Evolutionary conservation across 179 eudicot genomes (phyloP).

Genomic region (Beta macrorhiza): DNA sequence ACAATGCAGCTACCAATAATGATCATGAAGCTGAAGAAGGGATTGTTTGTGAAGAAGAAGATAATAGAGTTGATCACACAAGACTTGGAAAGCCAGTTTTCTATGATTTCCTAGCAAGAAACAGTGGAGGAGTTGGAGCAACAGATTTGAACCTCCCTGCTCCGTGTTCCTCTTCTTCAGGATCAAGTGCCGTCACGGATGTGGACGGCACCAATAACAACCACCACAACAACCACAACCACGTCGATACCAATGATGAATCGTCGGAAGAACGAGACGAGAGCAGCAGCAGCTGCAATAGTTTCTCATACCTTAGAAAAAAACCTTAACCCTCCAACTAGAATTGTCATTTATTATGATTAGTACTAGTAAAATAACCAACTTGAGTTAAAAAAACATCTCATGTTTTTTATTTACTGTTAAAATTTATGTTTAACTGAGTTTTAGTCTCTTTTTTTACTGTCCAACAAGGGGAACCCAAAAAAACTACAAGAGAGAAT

Average conservation of each 20-base stretch:
- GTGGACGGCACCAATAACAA: neutral
- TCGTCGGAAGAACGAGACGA: conserved; percentile 59
- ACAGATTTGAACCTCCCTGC: conserved; percentile 56
- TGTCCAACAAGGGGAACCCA: conserved; percentile 19
- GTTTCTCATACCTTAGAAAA: conserved; percentile 40
- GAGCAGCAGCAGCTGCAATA: conserved; percentile 63
- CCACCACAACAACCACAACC: neutral
- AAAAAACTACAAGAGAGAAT: conserved; percentile 1
- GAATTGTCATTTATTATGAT: conserved; percentile 19
- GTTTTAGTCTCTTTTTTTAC: conserved; percentile 2
- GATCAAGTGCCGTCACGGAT: conserved; percentile 71
- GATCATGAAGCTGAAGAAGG: too few species aligned
- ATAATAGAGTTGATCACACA: neutral
- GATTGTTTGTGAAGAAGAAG: too few species aligned
- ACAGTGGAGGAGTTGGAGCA: conserved; percentile 15
- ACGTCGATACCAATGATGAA: neutral
- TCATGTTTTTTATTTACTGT: neutral
- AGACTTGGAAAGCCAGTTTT: conserved; percentile 42
- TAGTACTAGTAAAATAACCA: conserved; percentile 14
- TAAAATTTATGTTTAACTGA: neutral
- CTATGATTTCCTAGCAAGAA: conserved; percentile 69
- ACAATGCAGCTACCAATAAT: conserved; percentile 16
- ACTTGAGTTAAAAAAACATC: neutral
- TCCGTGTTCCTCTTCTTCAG: conserved; percentile 66
- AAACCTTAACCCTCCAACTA: conserved; percentile 34